Conservation (phyloP, 805 yeast genomes). For the Diddensiella transvaalensis region DNA sequence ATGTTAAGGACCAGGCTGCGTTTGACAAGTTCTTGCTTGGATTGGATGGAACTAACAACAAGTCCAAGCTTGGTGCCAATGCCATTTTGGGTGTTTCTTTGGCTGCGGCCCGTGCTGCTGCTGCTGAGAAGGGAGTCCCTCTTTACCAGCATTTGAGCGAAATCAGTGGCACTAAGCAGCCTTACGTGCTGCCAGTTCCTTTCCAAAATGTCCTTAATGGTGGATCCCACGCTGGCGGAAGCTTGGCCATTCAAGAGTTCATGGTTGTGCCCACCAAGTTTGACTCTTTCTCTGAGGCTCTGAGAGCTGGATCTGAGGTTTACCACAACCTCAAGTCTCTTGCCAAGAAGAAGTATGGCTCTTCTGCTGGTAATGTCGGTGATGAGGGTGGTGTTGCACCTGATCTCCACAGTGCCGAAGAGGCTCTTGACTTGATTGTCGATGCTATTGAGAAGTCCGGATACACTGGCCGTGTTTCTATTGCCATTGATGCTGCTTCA, state of each 20-base stretch:
- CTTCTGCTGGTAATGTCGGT: slow-evolving; percentile 99
- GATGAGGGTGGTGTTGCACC: slow-evolving; percentile 99
- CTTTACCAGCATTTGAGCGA: slow-evolving; percentile 88
- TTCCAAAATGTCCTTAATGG: slow-evolving; percentile 98
- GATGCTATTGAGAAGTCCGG: slow-evolving; percentile 92
- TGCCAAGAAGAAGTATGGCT: slow-evolving; percentile 94
- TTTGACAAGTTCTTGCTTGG: slow-evolving; percentile 80
- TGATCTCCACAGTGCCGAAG: slow-evolving; percentile 89
- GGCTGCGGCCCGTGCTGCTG: slow-evolving; percentile 97
- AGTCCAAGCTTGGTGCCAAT: slow-evolving; percentile 96
- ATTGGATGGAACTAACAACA: slow-evolving; percentile 97
- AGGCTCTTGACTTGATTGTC: slow-evolving; percentile 92
- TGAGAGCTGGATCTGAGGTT: slow-evolving; percentile 96
- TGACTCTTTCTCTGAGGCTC: slow-evolving; percentile 85
- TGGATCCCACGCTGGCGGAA: slow-evolving; percentile 99
- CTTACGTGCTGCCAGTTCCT: slow-evolving; percentile 97
- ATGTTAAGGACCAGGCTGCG: slow-evolving; percentile 81
- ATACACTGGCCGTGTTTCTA: slow-evolving; percentile 86
- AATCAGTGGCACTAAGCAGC: slow-evolving; percentile 69
- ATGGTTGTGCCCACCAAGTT: slow-evolving; percentile 98
- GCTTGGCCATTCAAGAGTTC: slow-evolving; percentile 98
- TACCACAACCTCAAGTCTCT: slow-evolving; percentile 93
- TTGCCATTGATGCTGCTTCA: slow-evolving; percentile 95
- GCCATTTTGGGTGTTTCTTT: slow-evolving; percentile 97
- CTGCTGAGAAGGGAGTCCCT: slow-evolving; percentile 92